phyloP scores from a whole-genome alignment of 768 basidiomycete genomes.

The Lactifluus echinatus region DNA sequence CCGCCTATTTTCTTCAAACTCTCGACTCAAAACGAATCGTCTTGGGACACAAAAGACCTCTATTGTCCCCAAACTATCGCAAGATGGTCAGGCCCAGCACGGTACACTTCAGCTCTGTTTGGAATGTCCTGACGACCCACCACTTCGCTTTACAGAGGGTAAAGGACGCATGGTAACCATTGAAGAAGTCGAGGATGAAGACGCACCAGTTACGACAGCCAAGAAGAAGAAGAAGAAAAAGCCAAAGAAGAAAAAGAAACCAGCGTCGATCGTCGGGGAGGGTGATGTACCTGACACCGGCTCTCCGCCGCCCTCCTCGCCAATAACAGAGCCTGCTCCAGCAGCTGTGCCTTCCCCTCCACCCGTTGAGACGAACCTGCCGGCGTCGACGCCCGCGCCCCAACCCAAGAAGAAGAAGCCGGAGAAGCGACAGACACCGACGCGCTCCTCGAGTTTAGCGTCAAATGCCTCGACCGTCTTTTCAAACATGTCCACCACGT shows the following conservation, averaged over 20 bases:
- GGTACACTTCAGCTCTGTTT: neutral
- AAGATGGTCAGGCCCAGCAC: neutral
- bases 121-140: neutral
- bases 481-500: conserved; percentile 31
- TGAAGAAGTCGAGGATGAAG: conserved; percentile 71
- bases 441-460: conserved; percentile 19
- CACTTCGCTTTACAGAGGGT: neutral
- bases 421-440: neutral
- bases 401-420: conserved; percentile 11
- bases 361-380: neutral
- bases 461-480: conserved; percentile 19
- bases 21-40: conserved; percentile 10
- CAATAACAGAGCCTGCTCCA: conserved; percentile 5
- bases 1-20: conserved; percentile 44
- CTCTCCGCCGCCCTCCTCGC: conserved; percentile 20
- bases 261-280: conserved; percentile 24
- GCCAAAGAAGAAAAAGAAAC: conserved; percentile 56
- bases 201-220: conserved; percentile 32
- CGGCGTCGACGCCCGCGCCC: neutral
- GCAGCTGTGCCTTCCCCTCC: neutral
- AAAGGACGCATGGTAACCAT: conserved; percentile 44
- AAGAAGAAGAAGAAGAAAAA: conserved; percentile 74
- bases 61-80: neutral
- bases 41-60: neutral
- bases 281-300: conserved; percentile 19